A percentile compares a stretch with the other conserved stretches of the same genome.
Conservation (phyloP, 306 rosid species). For the Amphicarpaea edgeworthii region DNA sequence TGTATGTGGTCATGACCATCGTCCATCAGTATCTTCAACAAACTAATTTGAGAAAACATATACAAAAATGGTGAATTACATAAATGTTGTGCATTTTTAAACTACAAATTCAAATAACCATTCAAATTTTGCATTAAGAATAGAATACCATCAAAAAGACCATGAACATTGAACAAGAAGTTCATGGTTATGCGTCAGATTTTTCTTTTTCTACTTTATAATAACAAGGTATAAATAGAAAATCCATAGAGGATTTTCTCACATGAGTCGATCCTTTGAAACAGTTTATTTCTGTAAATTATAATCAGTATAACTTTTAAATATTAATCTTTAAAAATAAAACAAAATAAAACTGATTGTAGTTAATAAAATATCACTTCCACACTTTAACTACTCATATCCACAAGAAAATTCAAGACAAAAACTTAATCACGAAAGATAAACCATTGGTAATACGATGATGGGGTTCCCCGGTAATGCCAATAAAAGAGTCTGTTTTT, state of each 20-base stretch:
- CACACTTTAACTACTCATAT: not conserved
- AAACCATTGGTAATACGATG: not conserved
- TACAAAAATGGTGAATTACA: too few species aligned
- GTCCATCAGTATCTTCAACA: too few species aligned
- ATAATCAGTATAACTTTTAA: not conserved
- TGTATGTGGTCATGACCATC: too few species aligned
- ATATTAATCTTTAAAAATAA: not conserved
- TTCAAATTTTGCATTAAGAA: too few species aligned
- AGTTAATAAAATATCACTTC: not conserved
- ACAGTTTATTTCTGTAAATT: not conserved
- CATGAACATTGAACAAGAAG: too few species aligned
- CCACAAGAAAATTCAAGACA: not conserved
- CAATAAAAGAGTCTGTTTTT: too few species aligned
- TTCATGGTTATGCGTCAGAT: too few species aligned
- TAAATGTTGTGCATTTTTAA: too few species aligned
- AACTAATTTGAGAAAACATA: too few species aligned
- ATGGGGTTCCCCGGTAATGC: not conserved
- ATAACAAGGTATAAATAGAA: not conserved
- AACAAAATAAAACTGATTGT: too few species aligned
- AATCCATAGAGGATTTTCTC: not conserved
- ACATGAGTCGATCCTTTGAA: not conserved
- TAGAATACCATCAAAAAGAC: too few species aligned
- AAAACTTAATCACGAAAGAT: not conserved
- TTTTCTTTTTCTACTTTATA: not conserved
- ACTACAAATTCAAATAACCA: too few species aligned